Conservation (phyloP, 495 filamentous ascomycete species). For the Penicillium canescens region DNA sequence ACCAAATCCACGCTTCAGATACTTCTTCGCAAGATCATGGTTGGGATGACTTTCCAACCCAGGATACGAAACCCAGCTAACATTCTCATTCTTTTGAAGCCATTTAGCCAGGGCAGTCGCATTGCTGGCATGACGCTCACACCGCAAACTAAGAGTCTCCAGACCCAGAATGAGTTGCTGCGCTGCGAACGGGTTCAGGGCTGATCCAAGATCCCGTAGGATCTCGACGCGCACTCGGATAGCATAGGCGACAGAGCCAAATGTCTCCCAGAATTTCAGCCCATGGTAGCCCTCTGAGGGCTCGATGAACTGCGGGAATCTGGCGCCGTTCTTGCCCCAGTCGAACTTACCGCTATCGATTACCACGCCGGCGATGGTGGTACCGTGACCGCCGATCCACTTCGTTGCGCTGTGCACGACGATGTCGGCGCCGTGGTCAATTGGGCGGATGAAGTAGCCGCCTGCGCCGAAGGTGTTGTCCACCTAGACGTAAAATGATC, state of each 20-base stretch:
- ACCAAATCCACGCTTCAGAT: conserved; percentile 83
- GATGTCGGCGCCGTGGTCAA: conserved; percentile 92
- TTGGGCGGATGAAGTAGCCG: conserved; percentile 85
- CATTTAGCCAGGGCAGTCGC: conserved; percentile 78
- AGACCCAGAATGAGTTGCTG: conserved; percentile 89
- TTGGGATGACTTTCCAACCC: conserved; percentile 80
- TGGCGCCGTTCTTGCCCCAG: conserved; percentile 85
- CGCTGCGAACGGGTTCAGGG: conserved; percentile 91
- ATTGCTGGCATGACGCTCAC: conserved; percentile 86
- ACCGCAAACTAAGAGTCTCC: conserved; percentile 86
- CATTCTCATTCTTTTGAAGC: conserved; percentile 79
- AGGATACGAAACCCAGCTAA: conserved; percentile 93
- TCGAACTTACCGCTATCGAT: conserved; percentile 95
- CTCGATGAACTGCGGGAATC: conserved; percentile 93
- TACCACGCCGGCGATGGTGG: conserved; percentile 88
- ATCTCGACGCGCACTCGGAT: conserved; percentile 85
- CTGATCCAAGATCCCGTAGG: conserved; percentile 80
- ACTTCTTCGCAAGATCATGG: conserved; percentile 85
- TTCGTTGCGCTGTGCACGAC: conserved; percentile 96
- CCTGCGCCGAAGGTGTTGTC: conserved; percentile 99
- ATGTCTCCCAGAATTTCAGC: conserved; percentile 96
- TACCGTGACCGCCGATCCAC: conserved; percentile 98
- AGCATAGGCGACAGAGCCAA: conserved; percentile 80
- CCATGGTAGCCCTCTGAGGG: conserved; percentile 94
- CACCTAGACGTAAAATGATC: conserved; percentile 47